phyloP scores from a whole-genome alignment of 768 basidiomycete genomes.

The Leccinum uliginosum region DNA sequence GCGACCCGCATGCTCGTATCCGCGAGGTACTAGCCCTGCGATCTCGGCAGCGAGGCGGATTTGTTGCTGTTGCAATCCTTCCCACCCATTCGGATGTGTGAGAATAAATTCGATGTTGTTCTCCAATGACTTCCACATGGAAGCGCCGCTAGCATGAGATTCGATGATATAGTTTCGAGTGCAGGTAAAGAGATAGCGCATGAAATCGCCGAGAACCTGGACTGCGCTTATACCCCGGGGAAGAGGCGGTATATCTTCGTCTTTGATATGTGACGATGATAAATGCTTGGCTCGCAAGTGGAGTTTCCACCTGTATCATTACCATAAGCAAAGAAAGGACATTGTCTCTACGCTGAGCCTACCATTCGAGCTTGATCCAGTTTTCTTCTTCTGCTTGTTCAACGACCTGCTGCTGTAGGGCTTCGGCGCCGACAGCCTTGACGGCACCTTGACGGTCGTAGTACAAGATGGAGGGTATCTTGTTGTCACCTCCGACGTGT shows the following conservation, averaged over 20 bases:
- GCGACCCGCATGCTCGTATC: conserved; percentile 6
- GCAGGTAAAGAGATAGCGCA: conserved; percentile 25
- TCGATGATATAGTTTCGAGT: conserved; percentile 19
- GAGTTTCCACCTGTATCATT: conserved; percentile 29
- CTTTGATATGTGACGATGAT: conserved; percentile 19
- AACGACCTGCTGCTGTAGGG: conserved; percentile 31
- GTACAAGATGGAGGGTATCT: conserved; percentile 46
- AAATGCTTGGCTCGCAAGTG: conserved; percentile 31
- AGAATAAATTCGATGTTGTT: conserved; percentile 22
- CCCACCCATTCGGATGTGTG: conserved; percentile 32
- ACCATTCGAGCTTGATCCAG: conserved; percentile 41
- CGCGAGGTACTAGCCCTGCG: conserved; percentile 24
- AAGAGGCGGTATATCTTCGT: conserved; percentile 22
- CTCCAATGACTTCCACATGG: conserved; percentile 22
- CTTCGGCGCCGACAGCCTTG: conserved; percentile 43
- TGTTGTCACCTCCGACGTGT: conserved; percentile 41
- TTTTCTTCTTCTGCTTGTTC: conserved; percentile 36
- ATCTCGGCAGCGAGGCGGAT: conserved; percentile 23
- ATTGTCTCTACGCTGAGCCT: background rate
- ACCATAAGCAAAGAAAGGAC: background rate
- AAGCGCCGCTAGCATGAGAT: conserved; percentile 25
- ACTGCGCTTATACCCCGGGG: conserved; percentile 18
- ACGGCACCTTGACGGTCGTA: conserved; percentile 39
- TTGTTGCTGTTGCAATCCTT: conserved; percentile 27
- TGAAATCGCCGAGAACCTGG: conserved; percentile 25